A percentile compares a stretch with the other conserved stretches of the same genome.
phyloP scores from a whole-genome alignment of 148 eudicot genomes.

The Silene conica region DNA sequence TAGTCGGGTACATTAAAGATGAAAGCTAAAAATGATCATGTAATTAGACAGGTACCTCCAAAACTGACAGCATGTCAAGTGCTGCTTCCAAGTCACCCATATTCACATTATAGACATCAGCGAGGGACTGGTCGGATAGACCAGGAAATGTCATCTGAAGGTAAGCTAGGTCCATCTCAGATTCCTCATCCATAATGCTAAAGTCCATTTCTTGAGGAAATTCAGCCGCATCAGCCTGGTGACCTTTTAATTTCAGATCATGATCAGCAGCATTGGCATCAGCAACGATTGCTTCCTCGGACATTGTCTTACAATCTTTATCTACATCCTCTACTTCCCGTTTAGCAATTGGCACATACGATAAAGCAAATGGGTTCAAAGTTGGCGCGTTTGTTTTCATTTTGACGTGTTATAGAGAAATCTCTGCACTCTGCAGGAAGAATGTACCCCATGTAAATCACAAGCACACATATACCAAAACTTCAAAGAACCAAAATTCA shows the following conservation, averaged over 20 bases:
- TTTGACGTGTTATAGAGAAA: conserved; percentile 21
- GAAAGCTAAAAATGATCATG: not conserved
- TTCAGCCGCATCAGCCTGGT: conserved; percentile 35
- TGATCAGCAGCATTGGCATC: conserved; percentile 14
- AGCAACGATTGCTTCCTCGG: conserved; percentile 10
- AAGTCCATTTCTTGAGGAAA: conserved; percentile 24
- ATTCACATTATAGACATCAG: conserved; percentile 66
- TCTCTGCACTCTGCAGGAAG: conserved; percentile 41
- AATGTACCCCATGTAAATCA: not conserved
- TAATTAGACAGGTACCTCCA: conserved; percentile 47
- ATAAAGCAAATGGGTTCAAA: conserved; percentile 70
- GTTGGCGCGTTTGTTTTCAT: conserved; percentile 61
- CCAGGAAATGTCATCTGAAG: conserved; percentile 83
- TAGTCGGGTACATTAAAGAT: not conserved
- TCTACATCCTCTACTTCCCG: conserved; percentile 42
- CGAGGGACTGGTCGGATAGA: conserved; percentile 67
- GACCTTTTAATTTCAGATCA: conserved; percentile 39
- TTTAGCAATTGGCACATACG: conserved; percentile 65
- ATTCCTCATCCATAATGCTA: conserved; percentile 45
- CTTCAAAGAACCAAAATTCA: not conserved
- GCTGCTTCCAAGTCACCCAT: conserved; percentile 70
- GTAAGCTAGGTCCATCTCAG: conserved; percentile 73
- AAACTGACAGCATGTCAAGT: conserved; percentile 72
- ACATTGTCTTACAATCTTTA: conserved; percentile 21
- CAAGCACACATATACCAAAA: not conserved